These are phyloP conservation scores for Sicyos baderoa DNA, from an alignment of 306 rosid genomes.

Conservation along the genomic window DNA sequence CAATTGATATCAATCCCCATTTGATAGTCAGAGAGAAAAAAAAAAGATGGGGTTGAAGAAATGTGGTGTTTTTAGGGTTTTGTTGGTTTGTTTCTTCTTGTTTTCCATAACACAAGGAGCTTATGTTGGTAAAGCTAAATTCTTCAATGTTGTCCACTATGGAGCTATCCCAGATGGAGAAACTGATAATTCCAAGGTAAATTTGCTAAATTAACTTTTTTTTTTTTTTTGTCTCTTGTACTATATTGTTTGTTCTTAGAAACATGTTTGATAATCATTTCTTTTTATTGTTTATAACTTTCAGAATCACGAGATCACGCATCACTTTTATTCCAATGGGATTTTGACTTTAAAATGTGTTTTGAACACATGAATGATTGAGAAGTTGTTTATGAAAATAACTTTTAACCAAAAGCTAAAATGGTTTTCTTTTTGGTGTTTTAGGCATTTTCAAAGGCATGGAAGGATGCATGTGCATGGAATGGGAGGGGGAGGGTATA, in stretches of 20 bases:
- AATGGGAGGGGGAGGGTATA: slow-evolving; percentile 26
- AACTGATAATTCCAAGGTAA: slow-evolving; percentile 29
- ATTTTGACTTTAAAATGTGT: too few relatives aligned
- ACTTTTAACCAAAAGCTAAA: too few relatives aligned
- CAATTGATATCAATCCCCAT: neutral
- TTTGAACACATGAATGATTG: too few relatives aligned
- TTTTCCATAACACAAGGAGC: slow-evolving; percentile 16
- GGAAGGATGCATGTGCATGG: slow-evolving; percentile 36
- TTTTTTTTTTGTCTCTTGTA: too few relatives aligned
- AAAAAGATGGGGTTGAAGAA: slow-evolving; percentile 12
- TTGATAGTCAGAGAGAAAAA: neutral
- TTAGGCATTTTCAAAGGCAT: slow-evolving; percentile 34
- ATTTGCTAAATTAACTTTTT: too few relatives aligned
- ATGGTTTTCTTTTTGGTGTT: neutral
- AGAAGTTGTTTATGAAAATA: too few relatives aligned
- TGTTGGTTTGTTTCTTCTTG: slow-evolving; percentile 17
- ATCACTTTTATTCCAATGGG: too few relatives aligned
- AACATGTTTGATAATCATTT: too few relatives aligned
- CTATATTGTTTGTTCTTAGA: too few relatives aligned
- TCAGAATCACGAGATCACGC: too few relatives aligned
- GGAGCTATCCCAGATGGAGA: slow-evolving; percentile 27
- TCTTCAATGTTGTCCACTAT: slow-evolving; percentile 28
- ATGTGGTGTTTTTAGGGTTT: slow-evolving; percentile 1
- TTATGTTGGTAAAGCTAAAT: neutral
- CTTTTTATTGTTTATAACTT: too few relatives aligned